Evolutionary conservation across 1,139 yeast genomes (phyloP).

Genomic region (Tardiomyces digboiensis): DNA sequence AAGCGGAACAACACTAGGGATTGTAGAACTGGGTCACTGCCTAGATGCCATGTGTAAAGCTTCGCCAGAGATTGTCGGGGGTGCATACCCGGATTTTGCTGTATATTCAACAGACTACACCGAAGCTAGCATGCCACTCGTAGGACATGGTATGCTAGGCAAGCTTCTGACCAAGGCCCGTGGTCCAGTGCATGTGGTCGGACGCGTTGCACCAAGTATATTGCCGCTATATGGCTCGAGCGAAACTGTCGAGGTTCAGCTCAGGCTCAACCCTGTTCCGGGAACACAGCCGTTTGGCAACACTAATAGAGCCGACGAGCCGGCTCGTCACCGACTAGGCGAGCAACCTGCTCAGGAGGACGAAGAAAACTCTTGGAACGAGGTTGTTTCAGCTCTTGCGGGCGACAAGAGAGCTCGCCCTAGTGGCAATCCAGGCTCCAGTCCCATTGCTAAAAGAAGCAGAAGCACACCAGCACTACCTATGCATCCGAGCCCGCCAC

Average conservation of each 20-base stretch:
- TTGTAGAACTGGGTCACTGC: slow-evolving; percentile 25
- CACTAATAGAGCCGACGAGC: slow-evolving; percentile 5
- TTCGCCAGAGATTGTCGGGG: slow-evolving; percentile 29
- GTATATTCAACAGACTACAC: slow-evolving; percentile 32
- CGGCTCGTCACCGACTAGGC: too few relatives aligned
- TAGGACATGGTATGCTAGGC: slow-evolving; percentile 33
- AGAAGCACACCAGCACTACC: neutral
- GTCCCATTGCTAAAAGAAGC: neutral
- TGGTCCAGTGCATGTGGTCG: slow-evolving; percentile 13
- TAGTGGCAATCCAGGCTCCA: neutral
- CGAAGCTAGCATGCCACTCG: slow-evolving; percentile 29
- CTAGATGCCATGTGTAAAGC: slow-evolving; percentile 22
- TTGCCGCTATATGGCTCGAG: slow-evolving; percentile 7
- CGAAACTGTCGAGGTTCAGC: slow-evolving; percentile 15
- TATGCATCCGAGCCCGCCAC: neutral
- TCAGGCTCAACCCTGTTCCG: slow-evolving; percentile 13
- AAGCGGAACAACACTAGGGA: slow-evolving; percentile 20
- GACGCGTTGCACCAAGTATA: slow-evolving; percentile 12
- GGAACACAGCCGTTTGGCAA: slow-evolving; percentile 5
- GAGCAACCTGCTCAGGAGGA: slow-evolving; percentile 4
- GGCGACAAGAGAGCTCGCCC: neutral
- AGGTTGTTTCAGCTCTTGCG: slow-evolving; percentile 1
- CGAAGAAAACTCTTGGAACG: slow-evolving; percentile 2
- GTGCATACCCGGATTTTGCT: slow-evolving; percentile 25
- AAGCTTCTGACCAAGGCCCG: slow-evolving; percentile 14